Evolutionary conservation across 805 yeast genomes (phyloP).

Genomic region (Zygotorulaspora chibaensis): DNA sequence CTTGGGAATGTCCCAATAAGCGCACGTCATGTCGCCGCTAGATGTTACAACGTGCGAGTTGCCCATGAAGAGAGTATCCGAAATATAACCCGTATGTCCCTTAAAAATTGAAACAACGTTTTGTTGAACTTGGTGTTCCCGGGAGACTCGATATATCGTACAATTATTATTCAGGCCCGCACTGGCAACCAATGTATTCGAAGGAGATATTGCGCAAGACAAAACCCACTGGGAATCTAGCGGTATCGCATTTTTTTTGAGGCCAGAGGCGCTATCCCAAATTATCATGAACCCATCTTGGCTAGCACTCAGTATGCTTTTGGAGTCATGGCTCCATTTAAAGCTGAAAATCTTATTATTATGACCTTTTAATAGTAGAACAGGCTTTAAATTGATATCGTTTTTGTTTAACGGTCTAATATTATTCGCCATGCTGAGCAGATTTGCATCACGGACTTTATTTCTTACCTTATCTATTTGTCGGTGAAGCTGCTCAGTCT

Average conservation of each 20-base stretch:
- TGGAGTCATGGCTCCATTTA: slow-evolving; percentile 64
- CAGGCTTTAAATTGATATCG: slow-evolving; percentile 34
- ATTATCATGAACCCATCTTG: slow-evolving; percentile 82
- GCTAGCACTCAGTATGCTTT: slow-evolving; percentile 61
- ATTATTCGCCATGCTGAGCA: slow-evolving; percentile 38
- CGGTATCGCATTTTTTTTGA: slow-evolving; percentile 64
- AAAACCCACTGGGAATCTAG: slow-evolving; percentile 77
- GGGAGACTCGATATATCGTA: slow-evolving; percentile 54
- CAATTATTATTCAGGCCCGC: slow-evolving; percentile 83
- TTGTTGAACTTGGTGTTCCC: slow-evolving; percentile 36
- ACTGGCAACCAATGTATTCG: slow-evolving; percentile 61
- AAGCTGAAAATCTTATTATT: slow-evolving; percentile 66
- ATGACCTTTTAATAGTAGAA: slow-evolving; percentile 48
- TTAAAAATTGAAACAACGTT: slow-evolving; percentile 53
- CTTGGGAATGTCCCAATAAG: slow-evolving; percentile 71
- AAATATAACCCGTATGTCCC: slow-evolving; percentile 80
- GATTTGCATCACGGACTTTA: slow-evolving; percentile 43
- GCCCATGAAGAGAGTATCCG: slow-evolving; percentile 65
- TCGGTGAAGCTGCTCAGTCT: slow-evolving; percentile 44
- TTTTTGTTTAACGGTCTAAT: slow-evolving; percentile 20
- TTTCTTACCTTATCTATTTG: slow-evolving; percentile 46
- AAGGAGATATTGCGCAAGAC: slow-evolving; percentile 67
- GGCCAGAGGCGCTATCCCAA: slow-evolving; percentile 76
- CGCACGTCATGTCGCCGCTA: slow-evolving; percentile 79
- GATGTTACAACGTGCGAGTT: slow-evolving; percentile 58